These are phyloP conservation scores for Haematococcus sp. DNA, from an alignment of 139 green algal species.

Conservation along the genomic window DNA sequence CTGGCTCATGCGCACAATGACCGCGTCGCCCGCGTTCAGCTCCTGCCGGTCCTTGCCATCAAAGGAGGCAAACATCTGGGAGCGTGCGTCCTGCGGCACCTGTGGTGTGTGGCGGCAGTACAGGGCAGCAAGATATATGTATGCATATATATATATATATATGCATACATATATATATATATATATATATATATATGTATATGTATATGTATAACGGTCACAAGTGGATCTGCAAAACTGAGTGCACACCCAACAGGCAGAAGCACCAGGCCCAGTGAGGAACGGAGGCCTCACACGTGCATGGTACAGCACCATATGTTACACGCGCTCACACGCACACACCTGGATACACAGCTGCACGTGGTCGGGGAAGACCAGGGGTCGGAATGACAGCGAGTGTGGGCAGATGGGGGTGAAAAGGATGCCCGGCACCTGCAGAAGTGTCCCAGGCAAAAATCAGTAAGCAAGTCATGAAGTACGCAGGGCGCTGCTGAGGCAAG, in stretches of 20 bases:
- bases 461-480: too few relatives aligned
- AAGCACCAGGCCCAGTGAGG: too few relatives aligned
- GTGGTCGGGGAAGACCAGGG: conserved; percentile 96
- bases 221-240: too few relatives aligned
- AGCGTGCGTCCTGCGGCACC: conserved; percentile 65
- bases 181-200: conserved; percentile 4
- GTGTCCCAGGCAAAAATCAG: too few relatives aligned
- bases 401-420: conserved; percentile 96
- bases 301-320: too few relatives aligned
- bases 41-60: conserved; percentile 89
- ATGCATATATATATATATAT: not conserved
- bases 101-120: conserved; percentile 12
- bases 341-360: conserved; percentile 76
- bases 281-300: too few relatives aligned
- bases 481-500: too few relatives aligned
- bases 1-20: conserved; percentile 62
- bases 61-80: conserved; percentile 83
- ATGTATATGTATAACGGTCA: not conserved
- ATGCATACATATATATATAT: not conserved
- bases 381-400: conserved; percentile 94
- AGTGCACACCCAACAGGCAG: too few relatives aligned
- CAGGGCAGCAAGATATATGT: not conserved
- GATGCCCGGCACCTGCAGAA: conserved; percentile 73
- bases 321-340: too few relatives aligned
- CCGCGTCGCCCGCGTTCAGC: conserved; percentile 66